A percentile compares a stretch with the other conserved stretches of the same genome.
Evolutionary conservation across 2,329 filamentous ascomycete species (phyloP).

Genomic region (Beauveria caledonica): DNA sequence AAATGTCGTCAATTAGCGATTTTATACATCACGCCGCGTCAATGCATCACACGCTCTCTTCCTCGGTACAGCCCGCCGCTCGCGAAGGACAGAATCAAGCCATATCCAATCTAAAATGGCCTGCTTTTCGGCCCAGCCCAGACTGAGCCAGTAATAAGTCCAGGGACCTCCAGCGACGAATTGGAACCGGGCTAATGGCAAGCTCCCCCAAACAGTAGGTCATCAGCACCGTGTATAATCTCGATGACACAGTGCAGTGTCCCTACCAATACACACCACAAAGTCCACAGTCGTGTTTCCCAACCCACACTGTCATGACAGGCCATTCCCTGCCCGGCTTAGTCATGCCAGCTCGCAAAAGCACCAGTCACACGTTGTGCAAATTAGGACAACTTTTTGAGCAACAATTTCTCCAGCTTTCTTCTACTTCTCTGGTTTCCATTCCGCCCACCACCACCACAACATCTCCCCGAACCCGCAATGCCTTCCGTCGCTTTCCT

Average conservation of each 20-base stretch:
- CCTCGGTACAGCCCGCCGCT: not conserved
- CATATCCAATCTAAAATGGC: not conserved
- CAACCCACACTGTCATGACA: conserved; percentile 24
- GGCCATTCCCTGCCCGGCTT: conserved; percentile 19
- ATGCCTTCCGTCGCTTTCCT: conserved; percentile 63
- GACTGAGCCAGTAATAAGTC: not conserved
- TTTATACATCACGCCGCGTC: not conserved
- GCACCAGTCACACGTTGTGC: conserved; percentile 19
- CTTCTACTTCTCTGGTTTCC: not conserved
- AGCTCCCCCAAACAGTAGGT: conserved; percentile 11
- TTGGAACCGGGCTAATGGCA: conserved; percentile 18
- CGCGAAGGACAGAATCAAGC: not conserved
- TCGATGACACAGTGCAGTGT: conserved; percentile 14
- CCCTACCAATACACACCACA: not conserved
- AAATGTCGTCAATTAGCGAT: not conserved
- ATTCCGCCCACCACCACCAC: conserved; percentile 7
- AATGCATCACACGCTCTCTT: not conserved
- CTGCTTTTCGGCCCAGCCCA: not conserved
- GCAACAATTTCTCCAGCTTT: conserved; percentile 6
- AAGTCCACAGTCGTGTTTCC: not conserved
- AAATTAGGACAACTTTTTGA: conserved; percentile 4
- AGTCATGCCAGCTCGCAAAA: conserved; percentile 26
- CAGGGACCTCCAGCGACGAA: conserved; percentile 14
- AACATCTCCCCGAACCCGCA: conserved; percentile 23
- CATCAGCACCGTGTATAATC: conserved; percentile 12